A percentile compares a stretch with the other conserved stretches of the same genome.
Evolutionary conservation across 2,329 filamentous ascomycete species (phyloP).

Genomic region (Trichoderma simmonsii): DNA sequence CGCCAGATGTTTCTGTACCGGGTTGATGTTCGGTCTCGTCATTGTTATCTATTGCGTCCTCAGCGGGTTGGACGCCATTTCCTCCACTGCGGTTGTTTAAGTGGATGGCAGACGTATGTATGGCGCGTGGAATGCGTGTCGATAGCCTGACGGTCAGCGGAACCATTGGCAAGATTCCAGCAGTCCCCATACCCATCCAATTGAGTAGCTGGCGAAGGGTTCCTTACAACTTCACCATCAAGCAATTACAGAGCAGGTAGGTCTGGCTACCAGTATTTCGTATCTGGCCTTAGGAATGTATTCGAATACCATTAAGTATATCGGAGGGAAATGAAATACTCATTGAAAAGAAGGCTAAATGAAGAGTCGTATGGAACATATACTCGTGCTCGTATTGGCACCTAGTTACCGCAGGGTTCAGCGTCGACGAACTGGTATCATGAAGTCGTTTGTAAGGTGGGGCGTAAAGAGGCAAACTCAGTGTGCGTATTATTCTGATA

Average conservation of each 20-base stretch:
- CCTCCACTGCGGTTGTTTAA: conserved; percentile 8
- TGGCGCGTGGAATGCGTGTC: conserved; percentile 4
- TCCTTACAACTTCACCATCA: not conserved
- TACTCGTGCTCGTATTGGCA: not conserved
- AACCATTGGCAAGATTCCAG: conserved; percentile 4
- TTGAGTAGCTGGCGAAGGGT: not conserved
- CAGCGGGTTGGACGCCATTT: conserved; percentile 28
- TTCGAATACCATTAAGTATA: not conserved
- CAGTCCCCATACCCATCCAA: not conserved
- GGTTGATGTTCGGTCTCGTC: conserved; percentile 30
- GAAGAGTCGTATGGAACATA: not conserved
- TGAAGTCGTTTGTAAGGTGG: not conserved
- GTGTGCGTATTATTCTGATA: not conserved
- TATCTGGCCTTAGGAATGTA: not conserved
- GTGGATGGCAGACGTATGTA: conserved; percentile 3
- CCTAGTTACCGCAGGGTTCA: not conserved
- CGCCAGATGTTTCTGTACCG: conserved; percentile 27
- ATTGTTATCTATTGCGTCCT: conserved; percentile 28
- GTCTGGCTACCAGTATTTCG: not conserved
- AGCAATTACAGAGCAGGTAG: not conserved
- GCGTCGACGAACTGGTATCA: not conserved
- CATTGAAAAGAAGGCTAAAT: not conserved
- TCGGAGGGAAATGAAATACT: not conserved
- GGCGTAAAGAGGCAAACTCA: not conserved
- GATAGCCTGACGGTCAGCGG: not conserved